These are phyloP conservation scores for Mucor lusitanicus DNA, from an alignment of 371 early-diverging fungal genomes.

Conservation along the genomic window DNA sequence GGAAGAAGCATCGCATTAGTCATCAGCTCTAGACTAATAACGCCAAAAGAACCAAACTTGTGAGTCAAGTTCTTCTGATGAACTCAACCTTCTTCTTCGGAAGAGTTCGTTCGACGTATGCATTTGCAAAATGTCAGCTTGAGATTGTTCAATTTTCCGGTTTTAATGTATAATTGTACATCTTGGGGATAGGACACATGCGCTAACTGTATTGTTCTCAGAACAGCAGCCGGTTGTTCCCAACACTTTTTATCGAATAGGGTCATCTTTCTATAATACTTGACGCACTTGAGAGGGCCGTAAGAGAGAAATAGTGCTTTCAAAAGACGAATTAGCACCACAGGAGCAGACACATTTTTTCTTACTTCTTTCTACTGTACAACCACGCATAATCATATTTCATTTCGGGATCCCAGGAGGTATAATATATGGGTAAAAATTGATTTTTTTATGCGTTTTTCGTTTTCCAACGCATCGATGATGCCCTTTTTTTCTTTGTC, in stretches of 20 bases:
- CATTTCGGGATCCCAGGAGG: neutral
- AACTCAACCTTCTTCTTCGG: neutral
- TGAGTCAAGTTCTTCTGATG: neutral
- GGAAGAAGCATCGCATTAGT: neutral
- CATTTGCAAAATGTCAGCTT: neutral
- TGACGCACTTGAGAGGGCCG: too few relatives aligned
- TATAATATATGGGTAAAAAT: too few relatives aligned
- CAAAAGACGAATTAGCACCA: neutral
- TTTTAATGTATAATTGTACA: too few relatives aligned
- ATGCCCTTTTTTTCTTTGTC: conserved; percentile 1
- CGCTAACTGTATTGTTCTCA: neutral
- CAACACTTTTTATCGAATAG: neutral
- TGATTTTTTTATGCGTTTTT: too few relatives aligned
- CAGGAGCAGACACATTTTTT: neutral
- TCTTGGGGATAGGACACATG: neutral
- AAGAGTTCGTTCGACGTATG: neutral
- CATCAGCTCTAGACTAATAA: neutral
- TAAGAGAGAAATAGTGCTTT: too few relatives aligned
- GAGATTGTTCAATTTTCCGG: neutral
- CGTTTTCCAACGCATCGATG: too few relatives aligned
- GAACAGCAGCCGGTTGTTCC: too few relatives aligned
- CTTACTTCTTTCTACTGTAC: too few relatives aligned
- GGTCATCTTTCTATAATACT: too few relatives aligned
- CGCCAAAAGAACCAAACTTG: conserved; percentile 4
- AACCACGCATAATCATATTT: neutral